These are phyloP conservation scores for Hortaea werneckii DNA, from an alignment of 2,329 filamentous ascomycete species.

Conservation along the genomic window DNA sequence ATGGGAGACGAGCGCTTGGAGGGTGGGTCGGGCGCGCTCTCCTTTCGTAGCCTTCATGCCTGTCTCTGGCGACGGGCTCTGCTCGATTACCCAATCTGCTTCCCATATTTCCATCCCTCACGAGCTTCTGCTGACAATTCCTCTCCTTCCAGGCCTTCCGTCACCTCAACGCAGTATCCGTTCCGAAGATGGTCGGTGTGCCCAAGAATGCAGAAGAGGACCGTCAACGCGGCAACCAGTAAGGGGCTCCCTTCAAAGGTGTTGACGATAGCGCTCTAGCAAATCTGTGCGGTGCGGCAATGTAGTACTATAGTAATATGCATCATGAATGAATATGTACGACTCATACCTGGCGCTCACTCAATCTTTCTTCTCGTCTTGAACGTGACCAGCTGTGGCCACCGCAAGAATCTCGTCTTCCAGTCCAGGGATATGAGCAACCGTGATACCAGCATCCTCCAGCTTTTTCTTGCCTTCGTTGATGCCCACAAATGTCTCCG, in stretches of 20 bases:
- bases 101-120: too few relatives aligned
- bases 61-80: too few relatives aligned
- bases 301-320: too few relatives aligned
- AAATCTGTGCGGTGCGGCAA: too few relatives aligned
- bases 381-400: conserved; percentile 67
- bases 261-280: too few relatives aligned
- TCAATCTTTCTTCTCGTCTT: conserved; percentile 1
- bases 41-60: conserved; percentile 2
- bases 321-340: not conserved
- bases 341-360: not conserved
- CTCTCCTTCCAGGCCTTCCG: conserved; percentile 36
- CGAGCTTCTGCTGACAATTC: too few relatives aligned
- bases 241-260: not conserved
- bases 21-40: conserved; percentile 24
- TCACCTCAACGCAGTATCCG: conserved; percentile 41
- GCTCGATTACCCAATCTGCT: too few relatives aligned
- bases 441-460: conserved; percentile 60
- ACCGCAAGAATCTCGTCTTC: conserved; percentile 72
- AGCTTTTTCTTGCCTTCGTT: conserved; percentile 67
- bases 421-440: conserved; percentile 62
- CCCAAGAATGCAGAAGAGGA: conserved; percentile 46
- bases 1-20: conserved; percentile 31
- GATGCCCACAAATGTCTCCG: conserved; percentile 75
- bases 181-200: conserved; percentile 42
- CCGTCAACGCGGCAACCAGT: conserved; percentile 36